These are phyloP conservation scores for Citrus trifoliata DNA, from an alignment of 345 rosid genomes.

Conservation along the genomic window DNA sequence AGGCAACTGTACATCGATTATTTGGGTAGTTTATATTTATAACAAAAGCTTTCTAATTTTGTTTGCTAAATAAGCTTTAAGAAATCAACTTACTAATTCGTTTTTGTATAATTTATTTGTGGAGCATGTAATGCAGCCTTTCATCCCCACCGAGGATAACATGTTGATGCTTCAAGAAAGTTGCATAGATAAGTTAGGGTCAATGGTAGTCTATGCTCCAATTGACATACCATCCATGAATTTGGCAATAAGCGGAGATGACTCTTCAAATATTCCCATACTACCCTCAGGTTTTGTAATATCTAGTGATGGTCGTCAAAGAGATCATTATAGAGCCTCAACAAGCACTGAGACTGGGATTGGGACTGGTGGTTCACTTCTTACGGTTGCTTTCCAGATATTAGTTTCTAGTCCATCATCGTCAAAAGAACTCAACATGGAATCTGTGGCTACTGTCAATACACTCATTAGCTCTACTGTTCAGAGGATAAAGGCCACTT, in stretches of 20 bases:
- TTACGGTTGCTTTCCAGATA: constrained; percentile 65
- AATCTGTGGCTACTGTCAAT: constrained; percentile 45
- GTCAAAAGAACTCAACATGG: constrained; percentile 26
- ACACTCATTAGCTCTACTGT: constrained; percentile 54
- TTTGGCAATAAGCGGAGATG: constrained; percentile 30
- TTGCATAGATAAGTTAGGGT: constrained; percentile 44
- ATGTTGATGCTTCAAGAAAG: constrained; percentile 63
- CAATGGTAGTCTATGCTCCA: constrained; percentile 61
- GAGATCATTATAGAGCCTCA: neutral
- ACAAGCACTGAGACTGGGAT: neutral
- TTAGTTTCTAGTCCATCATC: constrained; percentile 29
- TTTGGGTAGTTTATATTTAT: constrained; percentile 32
- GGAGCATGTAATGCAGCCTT: constrained; percentile 23
- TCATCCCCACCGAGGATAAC: constrained; percentile 17
- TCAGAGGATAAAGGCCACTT: constrained; percentile 40
- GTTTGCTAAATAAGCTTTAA: too few relatives aligned
- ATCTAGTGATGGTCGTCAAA: constrained; percentile 40
- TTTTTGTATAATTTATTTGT: neutral
- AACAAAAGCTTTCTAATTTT: too few relatives aligned
- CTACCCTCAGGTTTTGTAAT: constrained; percentile 79
- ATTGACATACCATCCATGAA: constrained; percentile 34
- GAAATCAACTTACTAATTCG: neutral
- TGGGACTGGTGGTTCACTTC: constrained; percentile 36
- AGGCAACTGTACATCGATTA: constrained; percentile 44
- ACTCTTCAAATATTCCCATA: constrained; percentile 34